Conservation (phyloP, 331 rosid genomes). For the Saraca asoca region DNA sequence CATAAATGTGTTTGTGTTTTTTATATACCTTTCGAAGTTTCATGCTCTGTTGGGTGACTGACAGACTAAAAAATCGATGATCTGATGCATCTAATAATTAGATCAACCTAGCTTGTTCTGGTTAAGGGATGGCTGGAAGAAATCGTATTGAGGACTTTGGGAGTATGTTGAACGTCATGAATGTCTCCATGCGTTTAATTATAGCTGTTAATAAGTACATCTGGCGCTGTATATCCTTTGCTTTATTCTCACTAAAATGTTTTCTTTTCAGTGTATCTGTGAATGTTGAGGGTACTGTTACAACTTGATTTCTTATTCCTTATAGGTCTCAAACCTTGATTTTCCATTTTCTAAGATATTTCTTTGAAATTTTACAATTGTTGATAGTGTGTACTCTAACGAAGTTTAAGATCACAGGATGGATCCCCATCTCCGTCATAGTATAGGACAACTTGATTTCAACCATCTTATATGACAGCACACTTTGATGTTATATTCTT, state of each 20-base stretch:
- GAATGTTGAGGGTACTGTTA: not conserved
- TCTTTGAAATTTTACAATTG: not conserved
- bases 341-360: slow-evolving; percentile 4
- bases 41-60: slow-evolving; percentile 1
- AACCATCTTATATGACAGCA: too few species aligned
- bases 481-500: too few species aligned
- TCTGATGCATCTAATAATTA: not conserved
- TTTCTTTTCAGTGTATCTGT: not conserved
- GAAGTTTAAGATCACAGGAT: too few species aligned
- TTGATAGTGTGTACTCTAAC: too few species aligned
- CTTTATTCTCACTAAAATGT: not conserved
- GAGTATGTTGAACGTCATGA: not conserved
- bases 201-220: slow-evolving; percentile 8
- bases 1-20: not conserved
- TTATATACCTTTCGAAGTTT: not conserved
- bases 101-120: not conserved
- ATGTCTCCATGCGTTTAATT: not conserved
- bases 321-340: slow-evolving; percentile 2
- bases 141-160: not conserved
- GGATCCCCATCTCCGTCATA: too few species aligned
- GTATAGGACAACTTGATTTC: too few species aligned
- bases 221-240: not conserved
- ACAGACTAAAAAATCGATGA: not conserved
- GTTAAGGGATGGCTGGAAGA: not conserved
- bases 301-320: not conserved